phyloP scores from a whole-genome alignment of 1,284 basidiomycete genomes.

The Agroathelia rolfsii region DNA sequence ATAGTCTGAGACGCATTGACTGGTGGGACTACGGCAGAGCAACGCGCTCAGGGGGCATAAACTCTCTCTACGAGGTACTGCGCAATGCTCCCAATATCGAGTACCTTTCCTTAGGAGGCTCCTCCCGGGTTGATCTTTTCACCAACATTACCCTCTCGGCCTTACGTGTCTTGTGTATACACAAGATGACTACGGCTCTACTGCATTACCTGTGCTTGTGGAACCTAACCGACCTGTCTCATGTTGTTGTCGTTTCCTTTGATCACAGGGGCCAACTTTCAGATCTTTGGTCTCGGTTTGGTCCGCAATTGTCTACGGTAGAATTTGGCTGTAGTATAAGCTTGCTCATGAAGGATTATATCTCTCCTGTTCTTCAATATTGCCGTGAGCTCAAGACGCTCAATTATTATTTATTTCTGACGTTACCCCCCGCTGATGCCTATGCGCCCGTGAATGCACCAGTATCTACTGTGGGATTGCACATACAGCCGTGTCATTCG shows the following conservation, averaged over 20 bases:
- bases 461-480: conserved; percentile 37
- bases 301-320: conserved; percentile 38
- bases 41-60: conserved; percentile 54
- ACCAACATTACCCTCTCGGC: conserved; percentile 29
- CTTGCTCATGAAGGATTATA: conserved; percentile 37
- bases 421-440: conserved; percentile 22
- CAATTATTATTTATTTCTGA: conserved; percentile 50
- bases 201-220: conserved; percentile 39
- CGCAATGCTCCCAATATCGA: conserved; percentile 40
- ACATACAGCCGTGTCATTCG: conserved; percentile 31
- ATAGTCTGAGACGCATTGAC: conserved; percentile 50
- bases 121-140: conserved; percentile 14
- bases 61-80: conserved; percentile 46
- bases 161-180: conserved; percentile 42
- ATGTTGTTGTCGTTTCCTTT: conserved; percentile 37
- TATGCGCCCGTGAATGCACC: too few species aligned
- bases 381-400: conserved; percentile 40
- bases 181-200: conserved; percentile 37
- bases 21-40: conserved; percentile 58
- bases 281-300: conserved; percentile 37
- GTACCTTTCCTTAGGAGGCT: conserved; percentile 49
- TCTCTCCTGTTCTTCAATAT: conserved; percentile 33
- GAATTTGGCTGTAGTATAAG: conserved; percentile 47
- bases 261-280: conserved; percentile 20
- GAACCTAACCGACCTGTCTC: conserved; percentile 41